A percentile compares a stretch with the other conserved stretches of the same genome.
These are phyloP conservation scores for Dittrichia graveolens DNA, from an alignment of 129 eudicot genomes.

Conservation along the genomic window DNA sequence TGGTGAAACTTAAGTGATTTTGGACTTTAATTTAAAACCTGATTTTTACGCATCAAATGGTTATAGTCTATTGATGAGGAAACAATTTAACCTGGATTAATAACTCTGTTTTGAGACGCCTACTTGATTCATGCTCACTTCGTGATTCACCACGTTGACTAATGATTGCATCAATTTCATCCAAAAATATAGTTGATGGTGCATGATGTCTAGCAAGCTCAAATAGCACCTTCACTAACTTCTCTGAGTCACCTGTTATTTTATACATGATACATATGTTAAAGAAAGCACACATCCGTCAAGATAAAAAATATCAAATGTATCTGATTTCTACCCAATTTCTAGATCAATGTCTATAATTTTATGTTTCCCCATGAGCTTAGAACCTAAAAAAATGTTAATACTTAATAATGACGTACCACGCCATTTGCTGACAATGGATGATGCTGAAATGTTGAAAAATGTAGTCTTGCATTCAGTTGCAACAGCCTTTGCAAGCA, in stretches of 20 bases:
- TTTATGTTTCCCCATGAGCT: background rate
- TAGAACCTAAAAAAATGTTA: conserved; percentile 6
- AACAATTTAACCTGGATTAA: conserved; percentile 77
- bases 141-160: conserved; percentile 99
- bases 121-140: conserved; percentile 99
- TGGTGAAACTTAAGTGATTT: too few species aligned
- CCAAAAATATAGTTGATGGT: conserved; percentile 95
- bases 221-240: conserved; percentile 90
- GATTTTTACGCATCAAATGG: too few species aligned
- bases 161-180: conserved; percentile 97
- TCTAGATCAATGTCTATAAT: background rate
- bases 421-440: conserved; percentile 99
- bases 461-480: conserved; percentile 98
- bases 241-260: conserved; percentile 92
- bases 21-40: too few species aligned
- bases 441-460: conserved; percentile 98
- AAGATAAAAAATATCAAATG: background rate
- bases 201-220: conserved; percentile 99
- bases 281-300: background rate
- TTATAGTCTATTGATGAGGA: background rate
- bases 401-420: conserved; percentile 50
- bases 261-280: background rate
- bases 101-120: conserved; percentile 96
- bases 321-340: background rate
- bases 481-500: conserved; percentile 99